Percentiles rank a stretch among this genome's conserved stretches.
These are phyloP conservation scores for Barnettozyma pratensis DNA, from an alignment of 805 yeast genomes.

Conservation along the genomic window DNA sequence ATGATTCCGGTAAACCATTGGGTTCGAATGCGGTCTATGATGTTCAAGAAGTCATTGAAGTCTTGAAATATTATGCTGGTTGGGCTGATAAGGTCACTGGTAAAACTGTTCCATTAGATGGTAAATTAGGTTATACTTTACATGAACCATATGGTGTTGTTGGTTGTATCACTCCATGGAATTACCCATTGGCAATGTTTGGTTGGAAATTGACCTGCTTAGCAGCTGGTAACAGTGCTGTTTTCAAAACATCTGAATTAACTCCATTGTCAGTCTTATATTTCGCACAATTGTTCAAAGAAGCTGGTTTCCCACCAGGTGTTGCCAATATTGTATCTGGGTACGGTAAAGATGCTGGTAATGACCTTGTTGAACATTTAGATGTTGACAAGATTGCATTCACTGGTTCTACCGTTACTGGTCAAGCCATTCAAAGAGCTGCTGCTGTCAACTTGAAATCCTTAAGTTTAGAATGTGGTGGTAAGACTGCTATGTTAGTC, in stretches of 20 bases:
- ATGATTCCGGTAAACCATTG: slow-evolving; percentile 56
- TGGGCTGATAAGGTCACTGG: slow-evolving; percentile 71
- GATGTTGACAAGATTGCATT: slow-evolving; percentile 47
- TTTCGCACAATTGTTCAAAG: slow-evolving; percentile 37
- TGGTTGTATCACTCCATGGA: slow-evolving; percentile 50
- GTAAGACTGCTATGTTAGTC: slow-evolving; percentile 44
- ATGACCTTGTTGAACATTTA: slow-evolving; percentile 40
- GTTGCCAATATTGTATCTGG: slow-evolving; percentile 44
- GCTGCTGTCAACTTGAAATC: slow-evolving; percentile 42
- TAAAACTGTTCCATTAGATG: slow-evolving; percentile 53
- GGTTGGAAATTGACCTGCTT: slow-evolving; percentile 45
- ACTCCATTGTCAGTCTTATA: slow-evolving; percentile 44
- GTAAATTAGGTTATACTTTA: slow-evolving; percentile 48
- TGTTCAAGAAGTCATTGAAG: slow-evolving; percentile 49
- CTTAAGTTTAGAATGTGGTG: slow-evolving; percentile 48
- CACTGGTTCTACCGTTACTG: slow-evolving; percentile 50
- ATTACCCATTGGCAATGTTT: slow-evolving; percentile 46
- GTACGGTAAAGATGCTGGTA: slow-evolving; percentile 40
- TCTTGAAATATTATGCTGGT: slow-evolving; percentile 65
- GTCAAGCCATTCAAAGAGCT: slow-evolving; percentile 37
- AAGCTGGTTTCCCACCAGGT: slow-evolving; percentile 46
- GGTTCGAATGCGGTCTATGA: slow-evolving; percentile 52
- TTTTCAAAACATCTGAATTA: slow-evolving; percentile 44
- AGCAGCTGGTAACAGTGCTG: slow-evolving; percentile 44
- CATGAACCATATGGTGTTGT: slow-evolving; percentile 51